Evolutionary conservation across 139 green algal species (phyloP), one percentile per base, ranked within the genome.

Genomic region (Micractinium sp.): DNA sequence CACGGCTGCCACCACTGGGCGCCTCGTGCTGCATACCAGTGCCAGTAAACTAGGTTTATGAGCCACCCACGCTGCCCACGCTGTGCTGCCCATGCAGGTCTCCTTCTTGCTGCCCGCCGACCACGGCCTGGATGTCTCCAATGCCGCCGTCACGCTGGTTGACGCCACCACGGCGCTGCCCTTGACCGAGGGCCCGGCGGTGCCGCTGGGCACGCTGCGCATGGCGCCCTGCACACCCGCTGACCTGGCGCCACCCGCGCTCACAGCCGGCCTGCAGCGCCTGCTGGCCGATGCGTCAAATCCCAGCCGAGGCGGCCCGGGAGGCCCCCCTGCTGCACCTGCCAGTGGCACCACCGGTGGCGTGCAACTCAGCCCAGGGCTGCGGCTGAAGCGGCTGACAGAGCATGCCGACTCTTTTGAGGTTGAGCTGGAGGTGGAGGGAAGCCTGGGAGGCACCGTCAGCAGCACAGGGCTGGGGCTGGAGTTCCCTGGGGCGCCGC

Each of bases 71-170:
- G 7, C 47, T 56, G 5, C 9, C 47, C 47, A 56, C 47, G 7
- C 47, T 56, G 47, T 56, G 47, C 47, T 56, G 47, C 47, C 47
- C 47, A 16, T 56, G 38, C 79, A 85, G 79, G 14, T 85, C 9
- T 71, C 25, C 47, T 85, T 85, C 79, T 47, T 85, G 27, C 79
- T 85, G 41, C 79, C 79, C 31, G 25, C 79, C 36, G 79, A 85
- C 47, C 79, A 85, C 79, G 79, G 47, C 47, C 25, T 85, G 79
- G 79, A 38, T 3, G 27, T 29, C 13, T 12, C 7, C 5, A 29
- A 14, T 20, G 31, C 47, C 79, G 47, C 38, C 19, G 38, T 61
- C 19, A 20, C 9, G 12, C 76, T 82, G 76, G 3, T 60, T 2
- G 76, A 82, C 38, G 31, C 33, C 74, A 15, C 38, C 38, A 22